These are phyloP conservation scores for Stevia rebaudiana DNA, from an alignment of 140 eudicot genomes.

Conservation along the genomic window DNA sequence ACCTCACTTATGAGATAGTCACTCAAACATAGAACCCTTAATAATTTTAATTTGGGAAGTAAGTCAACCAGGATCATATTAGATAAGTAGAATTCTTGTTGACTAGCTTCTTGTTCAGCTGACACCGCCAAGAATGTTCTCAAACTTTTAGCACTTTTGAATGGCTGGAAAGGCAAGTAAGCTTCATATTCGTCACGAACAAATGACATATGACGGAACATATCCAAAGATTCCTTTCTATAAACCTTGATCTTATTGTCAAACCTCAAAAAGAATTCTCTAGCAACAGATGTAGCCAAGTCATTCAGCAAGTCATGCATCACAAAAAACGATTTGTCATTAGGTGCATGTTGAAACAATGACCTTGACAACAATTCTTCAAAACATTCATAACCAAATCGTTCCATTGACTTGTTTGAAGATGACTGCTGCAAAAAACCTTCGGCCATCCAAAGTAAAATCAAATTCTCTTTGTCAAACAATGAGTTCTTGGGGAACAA, in stretches of 20 bases:
- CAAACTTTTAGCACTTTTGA: constrained; percentile 19
- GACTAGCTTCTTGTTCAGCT: not conserved
- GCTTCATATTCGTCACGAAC: constrained; percentile 14
- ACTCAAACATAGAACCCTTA: constrained; percentile 19
- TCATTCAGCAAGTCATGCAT: constrained; percentile 19
- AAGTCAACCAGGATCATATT: not conserved
- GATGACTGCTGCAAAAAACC: not conserved
- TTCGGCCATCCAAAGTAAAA: constrained; percentile 14
- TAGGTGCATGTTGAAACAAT: not conserved
- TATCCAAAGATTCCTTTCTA: not conserved
- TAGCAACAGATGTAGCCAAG: constrained; percentile 1
- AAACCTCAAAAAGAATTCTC: not conserved
- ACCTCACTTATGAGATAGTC: constrained; percentile 13
- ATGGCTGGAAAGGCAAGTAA: constrained; percentile 10
- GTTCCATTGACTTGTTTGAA: constrained; percentile 1
- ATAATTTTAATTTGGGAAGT: not conserved
- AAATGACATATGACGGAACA: constrained; percentile 33
- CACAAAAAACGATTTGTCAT: not conserved
- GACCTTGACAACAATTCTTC: constrained; percentile 11
- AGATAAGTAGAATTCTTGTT: not conserved
- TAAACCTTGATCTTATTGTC: not conserved
- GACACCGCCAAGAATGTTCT: constrained; percentile 36
- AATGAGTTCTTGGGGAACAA: not conserved
- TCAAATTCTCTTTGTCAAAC: not conserved
- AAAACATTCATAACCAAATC: not conserved